Conservation (phyloP, 192 early-diverging fungal genomes). For the Mortierella antarctica region DNA sequence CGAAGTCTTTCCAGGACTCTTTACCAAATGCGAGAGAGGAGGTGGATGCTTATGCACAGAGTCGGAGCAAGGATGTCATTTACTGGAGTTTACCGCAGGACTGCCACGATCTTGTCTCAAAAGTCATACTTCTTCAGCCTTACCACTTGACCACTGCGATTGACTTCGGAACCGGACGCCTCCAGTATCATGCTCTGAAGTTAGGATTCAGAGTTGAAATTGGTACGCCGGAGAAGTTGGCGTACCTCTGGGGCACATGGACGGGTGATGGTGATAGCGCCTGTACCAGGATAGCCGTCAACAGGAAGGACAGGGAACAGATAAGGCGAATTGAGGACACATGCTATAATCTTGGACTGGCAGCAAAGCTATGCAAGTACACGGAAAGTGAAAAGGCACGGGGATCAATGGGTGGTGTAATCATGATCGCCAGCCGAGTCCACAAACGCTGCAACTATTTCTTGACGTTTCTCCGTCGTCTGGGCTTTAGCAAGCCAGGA, state of each 20-base stretch:
- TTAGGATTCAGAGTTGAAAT: neutral
- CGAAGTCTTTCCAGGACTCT: too few species aligned
- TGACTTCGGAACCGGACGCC: constrained; percentile 6
- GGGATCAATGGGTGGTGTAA: too few species aligned
- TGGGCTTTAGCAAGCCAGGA: too few species aligned
- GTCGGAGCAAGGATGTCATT: constrained; percentile 8
- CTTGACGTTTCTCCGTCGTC: too few species aligned
- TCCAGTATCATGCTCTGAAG: constrained; percentile 4
- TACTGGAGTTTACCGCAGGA: constrained; percentile 10
- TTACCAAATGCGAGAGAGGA: too few species aligned
- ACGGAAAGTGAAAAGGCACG: too few species aligned
- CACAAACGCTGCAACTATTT: too few species aligned
- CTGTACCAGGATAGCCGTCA: neutral
- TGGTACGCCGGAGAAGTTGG: constrained; percentile 11
- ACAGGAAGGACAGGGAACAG: constrained; percentile 7
- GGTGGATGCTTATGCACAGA: constrained; percentile 9
- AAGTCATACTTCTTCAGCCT: neutral
- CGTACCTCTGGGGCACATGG: constrained; percentile 3
- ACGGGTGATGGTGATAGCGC: constrained; percentile 4
- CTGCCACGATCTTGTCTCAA: constrained; percentile 4
- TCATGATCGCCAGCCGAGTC: too few species aligned
- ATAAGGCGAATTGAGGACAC: constrained; percentile 3
- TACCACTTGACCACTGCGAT: constrained; percentile 6
- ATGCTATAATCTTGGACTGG: neutral
- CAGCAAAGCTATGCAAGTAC: too few species aligned